Base-by-base conservation (phyloP, 164 flowering plant species). In the Aristolochia contorta region DNA sequence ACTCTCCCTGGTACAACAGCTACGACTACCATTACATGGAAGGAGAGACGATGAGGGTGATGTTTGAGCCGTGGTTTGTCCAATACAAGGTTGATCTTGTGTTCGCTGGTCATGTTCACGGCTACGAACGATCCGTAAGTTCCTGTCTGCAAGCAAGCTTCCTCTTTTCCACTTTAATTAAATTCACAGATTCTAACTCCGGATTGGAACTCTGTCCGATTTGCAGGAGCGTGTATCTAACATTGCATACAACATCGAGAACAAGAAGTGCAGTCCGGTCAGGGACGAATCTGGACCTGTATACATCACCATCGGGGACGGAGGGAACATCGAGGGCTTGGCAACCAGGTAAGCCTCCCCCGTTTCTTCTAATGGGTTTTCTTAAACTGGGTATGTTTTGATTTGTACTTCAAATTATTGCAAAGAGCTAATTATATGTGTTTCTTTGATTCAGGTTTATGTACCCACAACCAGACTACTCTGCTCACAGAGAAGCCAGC, bases 31-130 rank as follows among this genome's bases (percentile, higher is more conserved):
- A 82, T 30, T 82, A 68, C 51, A 82, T 80, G 86, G 86, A 82
- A 75, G 86, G 86, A 1, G 86, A 82, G 54, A 65, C 62, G 65
- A 82, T 82, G 84, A 71, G 86, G 65, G 86, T 80, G 1, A 74
- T 69, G 81, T 82, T 61, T 24, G 86, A 82, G 47, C 47, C 76
- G 3, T 82, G 82, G 84, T 78, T 82, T 14, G 84, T 82, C 23
- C 22, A 78, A 45, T 20, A 78, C 79, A 82, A 82, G 70, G 87
- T 82, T 14, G 87, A 82, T 57, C 22, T 80, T 20, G 84, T 82
- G 27, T 70, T 82, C 55, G 70, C 84, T 30, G 87, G 84, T 33
- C 87, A 82, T 69, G 87, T 82, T 30, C 87, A 82, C 62, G 75
- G 79, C 12, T 80, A 82, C 30, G 87, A 82, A 67, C 64, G 87